Evolutionary conservation across 2,329 filamentous ascomycete species (phyloP), one percentile per base, ranked within the genome.

Genomic region (Pseudogymnoascus sp.): DNA sequence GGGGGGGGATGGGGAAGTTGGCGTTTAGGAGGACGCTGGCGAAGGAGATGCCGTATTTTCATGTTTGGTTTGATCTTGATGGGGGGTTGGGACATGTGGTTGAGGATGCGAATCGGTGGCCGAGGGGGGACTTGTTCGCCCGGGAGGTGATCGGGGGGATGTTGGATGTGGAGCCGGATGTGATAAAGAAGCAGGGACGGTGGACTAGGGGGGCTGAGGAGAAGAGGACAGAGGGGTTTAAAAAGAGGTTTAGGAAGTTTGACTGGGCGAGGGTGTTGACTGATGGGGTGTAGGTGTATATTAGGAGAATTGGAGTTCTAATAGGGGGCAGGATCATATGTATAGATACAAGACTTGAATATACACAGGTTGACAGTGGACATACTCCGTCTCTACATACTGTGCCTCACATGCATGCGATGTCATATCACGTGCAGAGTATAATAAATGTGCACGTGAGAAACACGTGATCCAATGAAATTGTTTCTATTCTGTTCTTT

Each of bases 41-140:
- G 10, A 96, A 95, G 77, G 93, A 99, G 78, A 93, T 95, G 90
- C 93, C 95, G 0, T 99, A 99, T 74, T 99, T 99, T 71, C 94
- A 99, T 74, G 93, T 88, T 17, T 99, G 93, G 92, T 97, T 97
- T 72, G 84, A 86, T 60, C 78, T 99, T 0, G 92, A 99, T 71
- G 94, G 94, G 2, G 94, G 94, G 0, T 76, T 99, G 66, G 94
- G 91, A 0, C 94, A 99, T 73, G 80, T 99, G 7, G 90, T 99
- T 0, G 94, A 99, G 75, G 90, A 99, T 68, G 79, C 86, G 29
- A 82, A 85, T 58, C 80, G 86, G 59, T 99, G 94, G 94, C 95
- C 95, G 0, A 84, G 83, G 69, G 93, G 93, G 0, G 94, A 99
- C 74, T 74, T 97, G 15, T 99, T 99, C 73, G 94, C 94, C 2